Evolutionary conservation across 345 rosid genomes (phyloP).

Genomic region (rapeseed (Brassica napus)): DNA sequence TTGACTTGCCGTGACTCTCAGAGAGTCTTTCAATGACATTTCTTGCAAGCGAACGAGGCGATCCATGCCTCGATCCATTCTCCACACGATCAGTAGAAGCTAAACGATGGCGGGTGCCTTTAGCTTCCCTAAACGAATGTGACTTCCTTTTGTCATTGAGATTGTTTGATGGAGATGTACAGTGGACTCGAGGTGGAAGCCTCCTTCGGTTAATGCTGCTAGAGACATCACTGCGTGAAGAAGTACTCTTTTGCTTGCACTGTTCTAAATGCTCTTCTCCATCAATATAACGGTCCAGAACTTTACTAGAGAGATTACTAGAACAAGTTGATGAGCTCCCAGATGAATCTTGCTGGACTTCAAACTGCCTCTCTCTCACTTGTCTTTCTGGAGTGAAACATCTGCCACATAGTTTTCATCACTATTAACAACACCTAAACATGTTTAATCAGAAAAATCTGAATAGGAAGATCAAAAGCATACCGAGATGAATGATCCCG

Average conservation of each 20-base stretch:
- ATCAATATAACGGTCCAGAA: constrained; percentile 89
- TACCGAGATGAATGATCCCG: constrained; percentile 55
- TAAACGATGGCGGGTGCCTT: constrained; percentile 49
- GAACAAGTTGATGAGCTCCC: constrained; percentile 70
- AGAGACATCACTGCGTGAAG: constrained; percentile 45
- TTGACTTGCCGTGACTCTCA: constrained; percentile 53
- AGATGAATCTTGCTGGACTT: constrained; percentile 55
- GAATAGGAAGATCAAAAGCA: constrained; percentile 29
- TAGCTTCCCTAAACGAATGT: constrained; percentile 72
- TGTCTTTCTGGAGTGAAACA: constrained; percentile 58
- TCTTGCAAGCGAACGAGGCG: constrained; percentile 82
- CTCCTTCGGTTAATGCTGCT: constrained; percentile 49
- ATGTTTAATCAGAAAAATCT: neutral
- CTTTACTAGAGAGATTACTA: constrained; percentile 73
- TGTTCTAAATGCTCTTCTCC: constrained; percentile 81
- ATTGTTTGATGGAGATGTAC: constrained; percentile 61
- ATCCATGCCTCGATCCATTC: constrained; percentile 64
- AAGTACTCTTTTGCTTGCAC: constrained; percentile 48
- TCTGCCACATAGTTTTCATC: constrained; percentile 24
- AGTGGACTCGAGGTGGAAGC: constrained; percentile 71
- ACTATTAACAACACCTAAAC: neutral
- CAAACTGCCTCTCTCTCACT: constrained; percentile 52
- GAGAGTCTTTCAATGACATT: constrained; percentile 86
- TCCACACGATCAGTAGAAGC: constrained; percentile 65
- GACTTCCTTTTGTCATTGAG: constrained; percentile 55